Base-by-base conservation (phyloP, 345 rosid genomes). In the Dimocarpus longan region DNA sequence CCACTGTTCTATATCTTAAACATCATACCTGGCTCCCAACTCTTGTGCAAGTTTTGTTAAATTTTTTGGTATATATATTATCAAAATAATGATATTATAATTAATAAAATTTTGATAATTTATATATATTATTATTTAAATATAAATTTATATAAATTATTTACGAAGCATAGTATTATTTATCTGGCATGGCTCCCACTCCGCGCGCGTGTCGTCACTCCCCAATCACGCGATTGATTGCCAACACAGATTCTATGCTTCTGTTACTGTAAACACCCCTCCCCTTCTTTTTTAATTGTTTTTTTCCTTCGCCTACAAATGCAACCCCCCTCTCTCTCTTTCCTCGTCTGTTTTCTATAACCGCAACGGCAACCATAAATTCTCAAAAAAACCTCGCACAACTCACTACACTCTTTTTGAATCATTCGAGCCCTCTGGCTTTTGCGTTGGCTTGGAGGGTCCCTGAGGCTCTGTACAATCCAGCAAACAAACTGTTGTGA, bases 1-100 rank as follows among this genome's bases (percentile, higher is more conserved):
- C 82, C 78, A 79, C 80, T 56, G 62, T 5, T 16, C 6, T 15
- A 21, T 21, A 50, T 39, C 75, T 18, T 1, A 46, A 18, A 19
- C 50, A 52, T 74, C 84, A 78, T 81, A 81, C 79, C 90, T 85
- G 87, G 84, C 83, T 52, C 32, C 59, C 86, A 83, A 75, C 87
- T 81, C 71, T 1, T 32, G 37, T 2, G 3, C 4, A 32, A 32
- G 4, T 32, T 1, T 1, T 32, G 4, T 32, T 32, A 32, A 3
- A 32, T 32, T 2, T 32, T 32, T 3, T 28, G 32, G 2, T 28
- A 28, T 2, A 2, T 28, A 2, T 1, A 28, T 28, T 28, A 28
- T 28, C 32, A 28, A 28, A 1, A 32, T 32, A 32, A 32, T 32
- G 3, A 32, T 32, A 32, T 26, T 26, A 26, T 26, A 32, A 32